Base-by-base conservation (phyloP, 192 early-diverging fungal species). In the Spizellomyces punctatus region DNA sequence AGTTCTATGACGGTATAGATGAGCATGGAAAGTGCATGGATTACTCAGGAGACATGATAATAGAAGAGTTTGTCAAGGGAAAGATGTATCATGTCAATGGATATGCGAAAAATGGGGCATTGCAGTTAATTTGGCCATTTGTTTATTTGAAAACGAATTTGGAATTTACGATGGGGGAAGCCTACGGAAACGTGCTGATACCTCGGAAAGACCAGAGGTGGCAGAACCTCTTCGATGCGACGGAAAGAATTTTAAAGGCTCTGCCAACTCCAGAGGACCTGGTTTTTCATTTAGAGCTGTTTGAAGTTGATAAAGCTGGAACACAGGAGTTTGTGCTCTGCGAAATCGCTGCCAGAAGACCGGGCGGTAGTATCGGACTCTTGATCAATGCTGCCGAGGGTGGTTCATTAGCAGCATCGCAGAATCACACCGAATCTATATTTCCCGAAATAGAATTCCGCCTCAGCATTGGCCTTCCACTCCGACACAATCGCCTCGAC, bases 151-250 rank as follows among this genome's bases (percentile, higher is more conserved):
- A 58, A 22, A 84, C 80, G 59, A 79, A 82, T 57, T 63, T 84
- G 44, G 70, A 56, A 5, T 84, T 84, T 64, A 82, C 80, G 49
- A 57, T 55, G 46, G 78, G 78, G 4, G 49, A 64, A n/a, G 72
- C 78, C 17, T 84, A 82, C 58, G 83, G 83, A 42, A 82, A 82
- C 63, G 74, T 84, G n/a, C 74, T 79, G 69, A 61, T 84, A 5
- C 75, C 76, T 14, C 47, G 55, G 16, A 44, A 19, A 17, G 69
- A 82, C 44, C 58, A 64, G 12, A 45, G 50, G 10, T 69, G 68
- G 55, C 44, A 12, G 55, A 2, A 27, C 9, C 47, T 82, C 2
- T 19, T 76, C 17, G 22, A 48, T n/a, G 78, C 78, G 46, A 68
- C 78, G 6, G 56, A 78, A 45, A 61, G 58, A 14, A 27, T 80